phyloP scores from a whole-genome alignment of 768 basidiomycete genomes.

The Naganishia vishniacii region DNA sequence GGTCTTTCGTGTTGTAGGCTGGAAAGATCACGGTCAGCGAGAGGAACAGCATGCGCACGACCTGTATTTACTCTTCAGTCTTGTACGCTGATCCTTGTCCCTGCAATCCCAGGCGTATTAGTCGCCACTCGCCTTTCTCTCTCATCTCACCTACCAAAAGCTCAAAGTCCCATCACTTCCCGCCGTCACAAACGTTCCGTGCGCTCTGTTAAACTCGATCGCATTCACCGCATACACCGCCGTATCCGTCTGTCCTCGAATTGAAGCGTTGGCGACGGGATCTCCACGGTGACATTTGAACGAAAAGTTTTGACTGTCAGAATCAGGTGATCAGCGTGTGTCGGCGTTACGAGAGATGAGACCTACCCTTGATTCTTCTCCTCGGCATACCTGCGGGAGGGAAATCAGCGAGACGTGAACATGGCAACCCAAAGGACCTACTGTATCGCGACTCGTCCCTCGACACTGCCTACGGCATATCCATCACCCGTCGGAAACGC shows the following conservation, averaged over 20 bases:
- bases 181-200: conserved; percentile 78
- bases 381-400: conserved; percentile 56
- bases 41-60: conserved; percentile 1
- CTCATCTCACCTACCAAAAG: conserved; percentile 32
- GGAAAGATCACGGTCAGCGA: neutral
- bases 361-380: conserved; percentile 69
- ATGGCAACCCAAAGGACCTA: conserved; percentile 43
- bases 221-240: conserved; percentile 79
- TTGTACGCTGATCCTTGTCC: conserved; percentile 88
- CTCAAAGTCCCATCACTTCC: conserved; percentile 51
- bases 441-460: conserved; percentile 88
- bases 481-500: conserved; percentile 50
- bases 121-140: neutral
- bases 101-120: conserved; percentile 56
- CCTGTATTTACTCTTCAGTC: conserved; percentile 70
- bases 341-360: neutral
- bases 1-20: conserved; percentile 44
- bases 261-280: conserved; percentile 31
- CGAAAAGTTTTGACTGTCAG: conserved; percentile 67
- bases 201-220: conserved; percentile 75
- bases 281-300: conserved; percentile 59
- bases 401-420: neutral
- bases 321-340: neutral
- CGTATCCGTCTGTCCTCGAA: conserved; percentile 58
- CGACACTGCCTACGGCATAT: conserved; percentile 51